Evolutionary conservation across 164 flowering plant species (phyloP).

Genomic region (Stephania yunnanensis): DNA sequence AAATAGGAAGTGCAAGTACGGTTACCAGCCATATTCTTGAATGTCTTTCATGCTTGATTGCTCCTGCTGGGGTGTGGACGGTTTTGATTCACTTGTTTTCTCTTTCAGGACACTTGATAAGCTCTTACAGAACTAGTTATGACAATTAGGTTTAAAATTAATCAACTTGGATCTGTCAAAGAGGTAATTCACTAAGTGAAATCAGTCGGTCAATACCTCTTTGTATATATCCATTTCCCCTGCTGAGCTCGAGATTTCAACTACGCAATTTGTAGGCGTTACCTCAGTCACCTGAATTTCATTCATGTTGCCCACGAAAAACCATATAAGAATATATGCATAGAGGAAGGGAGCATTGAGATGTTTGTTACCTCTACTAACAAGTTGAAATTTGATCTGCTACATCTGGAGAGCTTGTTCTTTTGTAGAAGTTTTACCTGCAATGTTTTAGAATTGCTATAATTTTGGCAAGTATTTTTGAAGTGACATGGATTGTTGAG

Average conservation of each 20-base stretch:
- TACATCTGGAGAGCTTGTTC: slow-evolving; percentile 32
- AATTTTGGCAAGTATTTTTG: background rate
- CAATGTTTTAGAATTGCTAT: background rate
- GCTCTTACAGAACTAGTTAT: slow-evolving; percentile 59
- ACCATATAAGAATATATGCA: background rate
- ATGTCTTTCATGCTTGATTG: slow-evolving; percentile 4
- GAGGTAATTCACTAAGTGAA: background rate
- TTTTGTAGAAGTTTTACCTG: slow-evolving; percentile 49
- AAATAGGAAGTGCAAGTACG: background rate
- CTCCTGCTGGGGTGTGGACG: slow-evolving; percentile 7
- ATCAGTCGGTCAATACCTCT: slow-evolving; percentile 32
- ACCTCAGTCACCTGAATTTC: slow-evolving; percentile 58
- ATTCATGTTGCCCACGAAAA: background rate
- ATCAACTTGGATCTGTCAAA: background rate
- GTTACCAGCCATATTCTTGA: slow-evolving; percentile 24
- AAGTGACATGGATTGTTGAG: background rate
- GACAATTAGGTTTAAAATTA: slow-evolving; percentile 1
- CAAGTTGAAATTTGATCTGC: slow-evolving; percentile 37
- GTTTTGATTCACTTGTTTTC: slow-evolving; percentile 21
- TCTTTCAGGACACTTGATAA: slow-evolving; percentile 49
- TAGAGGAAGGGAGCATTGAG: background rate
- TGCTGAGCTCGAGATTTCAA: slow-evolving; percentile 63
- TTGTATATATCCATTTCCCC: slow-evolving; percentile 48
- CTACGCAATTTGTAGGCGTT: slow-evolving; percentile 63
- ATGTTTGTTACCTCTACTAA: slow-evolving; percentile 55